Conservation (phyloP, 306 rosid species). For the Vicia villosa region DNA sequence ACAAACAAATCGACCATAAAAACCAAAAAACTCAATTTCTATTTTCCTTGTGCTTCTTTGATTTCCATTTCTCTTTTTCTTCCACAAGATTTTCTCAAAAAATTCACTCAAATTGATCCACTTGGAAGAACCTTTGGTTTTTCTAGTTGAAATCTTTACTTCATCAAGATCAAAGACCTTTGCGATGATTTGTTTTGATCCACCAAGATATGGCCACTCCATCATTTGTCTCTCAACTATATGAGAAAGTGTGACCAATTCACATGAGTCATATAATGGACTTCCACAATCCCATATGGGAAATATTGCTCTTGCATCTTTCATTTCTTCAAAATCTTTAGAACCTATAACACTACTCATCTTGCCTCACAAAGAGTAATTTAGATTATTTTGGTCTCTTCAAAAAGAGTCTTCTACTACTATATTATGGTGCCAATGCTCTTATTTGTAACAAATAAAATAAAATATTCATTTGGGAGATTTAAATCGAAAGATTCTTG, state of each 20-base stretch:
- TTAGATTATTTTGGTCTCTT: neutral
- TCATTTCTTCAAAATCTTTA: slow-evolving; percentile 31
- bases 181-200: slow-evolving; percentile 49
- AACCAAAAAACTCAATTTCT: slow-evolving; percentile 36
- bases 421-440: slow-evolving; percentile 23
- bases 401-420: slow-evolving; percentile 6
- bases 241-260: slow-evolving; percentile 60
- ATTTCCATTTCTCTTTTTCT: slow-evolving; percentile 37
- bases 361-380: neutral
- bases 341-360: slow-evolving; percentile 38
- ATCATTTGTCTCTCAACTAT: slow-evolving; percentile 71
- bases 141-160: slow-evolving; percentile 3
- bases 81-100: slow-evolving; percentile 47
- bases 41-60: slow-evolving; percentile 37
- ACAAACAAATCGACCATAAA: slow-evolving; percentile 41
- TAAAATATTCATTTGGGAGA: slow-evolving; percentile 4
- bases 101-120: slow-evolving; percentile 36
- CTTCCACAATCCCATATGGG: slow-evolving; percentile 88
- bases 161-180: slow-evolving; percentile 12
- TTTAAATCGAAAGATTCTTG: slow-evolving; percentile 34
- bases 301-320: slow-evolving; percentile 29
- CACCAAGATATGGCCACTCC: slow-evolving; percentile 50
- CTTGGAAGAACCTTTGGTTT: slow-evolving; percentile 38
- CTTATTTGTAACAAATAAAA: slow-evolving; percentile 15
- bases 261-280: slow-evolving; percentile 78